These are phyloP conservation scores for Crithidia expoeki DNA, from an alignment of 208 protist species.

Conservation along the genomic window DNA sequence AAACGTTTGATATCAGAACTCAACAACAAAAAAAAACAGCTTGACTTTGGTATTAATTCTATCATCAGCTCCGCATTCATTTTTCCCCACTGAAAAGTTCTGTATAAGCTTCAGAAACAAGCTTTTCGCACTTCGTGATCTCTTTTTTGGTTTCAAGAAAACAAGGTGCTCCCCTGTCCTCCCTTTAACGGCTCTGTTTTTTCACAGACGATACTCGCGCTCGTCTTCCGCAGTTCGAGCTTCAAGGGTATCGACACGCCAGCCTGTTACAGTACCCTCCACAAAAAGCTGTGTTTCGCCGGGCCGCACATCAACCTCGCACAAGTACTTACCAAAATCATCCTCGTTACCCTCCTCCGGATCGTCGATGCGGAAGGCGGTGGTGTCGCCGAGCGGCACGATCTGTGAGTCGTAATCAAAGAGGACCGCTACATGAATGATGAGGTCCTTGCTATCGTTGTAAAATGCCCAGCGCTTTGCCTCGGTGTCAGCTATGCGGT, in stretches of 20 bases:
- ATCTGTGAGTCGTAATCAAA: constrained; percentile 87
- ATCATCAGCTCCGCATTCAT: too few species aligned
- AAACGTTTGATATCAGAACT: too few species aligned
- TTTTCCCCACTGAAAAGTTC: too few species aligned
- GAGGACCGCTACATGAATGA: constrained; percentile 81
- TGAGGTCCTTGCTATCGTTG: constrained; percentile 74
- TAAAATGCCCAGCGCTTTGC: constrained; percentile 75
- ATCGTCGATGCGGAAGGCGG: constrained; percentile 77
- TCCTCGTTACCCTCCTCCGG: constrained; percentile 76
- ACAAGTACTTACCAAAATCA: constrained; percentile 80
- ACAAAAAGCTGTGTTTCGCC: constrained; percentile 79
- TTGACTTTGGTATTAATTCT: too few species aligned
- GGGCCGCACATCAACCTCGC: constrained; percentile 72
- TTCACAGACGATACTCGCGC: constrained; percentile 62
- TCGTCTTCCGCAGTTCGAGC: constrained; percentile 60
- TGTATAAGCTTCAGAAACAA: too few species aligned
- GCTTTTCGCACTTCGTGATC: too few species aligned
- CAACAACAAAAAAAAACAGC: too few species aligned
- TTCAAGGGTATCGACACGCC: constrained; percentile 83
- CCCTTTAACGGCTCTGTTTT: neutral
- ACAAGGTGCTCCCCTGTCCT: neutral
- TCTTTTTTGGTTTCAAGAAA: too few species aligned
- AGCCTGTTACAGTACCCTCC: constrained; percentile 70
- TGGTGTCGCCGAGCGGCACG: constrained; percentile 68
- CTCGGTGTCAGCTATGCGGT: constrained; percentile 64